These are phyloP conservation scores for Penicillium fimorum DNA, from an alignment of 495 filamentous ascomycete species.

Conservation along the genomic window DNA sequence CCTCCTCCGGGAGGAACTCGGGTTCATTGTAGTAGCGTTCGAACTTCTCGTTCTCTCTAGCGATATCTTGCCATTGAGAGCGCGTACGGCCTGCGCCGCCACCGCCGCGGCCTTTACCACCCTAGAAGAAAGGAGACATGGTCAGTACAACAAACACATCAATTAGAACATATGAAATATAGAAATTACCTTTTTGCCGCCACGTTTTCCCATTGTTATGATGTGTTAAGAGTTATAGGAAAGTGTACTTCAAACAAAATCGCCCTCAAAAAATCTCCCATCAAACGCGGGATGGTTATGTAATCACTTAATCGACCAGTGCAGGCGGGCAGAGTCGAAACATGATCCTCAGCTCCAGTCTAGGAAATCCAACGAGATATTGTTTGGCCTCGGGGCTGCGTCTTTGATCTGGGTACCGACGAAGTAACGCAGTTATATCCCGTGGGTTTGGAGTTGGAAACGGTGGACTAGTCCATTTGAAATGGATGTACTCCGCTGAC, in stretches of 20 bases:
- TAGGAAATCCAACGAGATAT: background rate
- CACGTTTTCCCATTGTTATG: slow-evolving; percentile 39
- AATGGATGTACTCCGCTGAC: background rate
- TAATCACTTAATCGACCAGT: background rate
- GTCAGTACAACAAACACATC: slow-evolving; percentile 16
- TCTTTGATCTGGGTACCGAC: background rate
- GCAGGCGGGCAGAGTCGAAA: slow-evolving; percentile 12
- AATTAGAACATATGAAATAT: background rate
- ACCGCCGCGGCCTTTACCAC: slow-evolving; percentile 35
- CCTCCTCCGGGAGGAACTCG: slow-evolving; percentile 67
- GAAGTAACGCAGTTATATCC: background rate
- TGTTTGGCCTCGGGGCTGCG: background rate
- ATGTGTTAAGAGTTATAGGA: background rate
- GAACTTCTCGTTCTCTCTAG: slow-evolving; percentile 71
- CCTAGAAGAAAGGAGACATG: slow-evolving; percentile 22
- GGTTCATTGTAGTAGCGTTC: slow-evolving; percentile 81
- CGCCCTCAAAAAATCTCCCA: slow-evolving; percentile 8
- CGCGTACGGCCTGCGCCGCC: slow-evolving; percentile 30
- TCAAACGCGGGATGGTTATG: slow-evolving; percentile 7
- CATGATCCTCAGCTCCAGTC: slow-evolving; percentile 2
- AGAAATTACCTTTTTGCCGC: slow-evolving; percentile 37
- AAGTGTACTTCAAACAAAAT: slow-evolving; percentile 5
- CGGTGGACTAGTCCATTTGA: background rate
- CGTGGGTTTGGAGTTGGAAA: background rate
- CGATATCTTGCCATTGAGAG: slow-evolving; percentile 54